Base-by-base conservation (phyloP, 2,329 filamentous ascomycete genomes). In the Aspergillus japonicus region DNA sequence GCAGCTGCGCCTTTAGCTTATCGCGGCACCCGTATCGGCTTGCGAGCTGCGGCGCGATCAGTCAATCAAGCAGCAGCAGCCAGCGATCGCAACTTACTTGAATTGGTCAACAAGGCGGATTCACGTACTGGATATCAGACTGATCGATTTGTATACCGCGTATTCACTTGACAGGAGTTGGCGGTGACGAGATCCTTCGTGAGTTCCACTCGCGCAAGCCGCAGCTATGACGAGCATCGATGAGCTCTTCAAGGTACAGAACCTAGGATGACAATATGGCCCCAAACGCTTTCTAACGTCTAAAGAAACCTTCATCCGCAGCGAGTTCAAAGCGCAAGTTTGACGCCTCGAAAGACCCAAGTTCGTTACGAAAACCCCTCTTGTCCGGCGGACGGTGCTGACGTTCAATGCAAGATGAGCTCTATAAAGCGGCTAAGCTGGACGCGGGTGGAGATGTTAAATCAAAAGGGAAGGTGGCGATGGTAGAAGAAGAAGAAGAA, bases 351-450 rank as follows among this genome's bases (percentile, higher is more conserved):
- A 75, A 80, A 69, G 80, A 84, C 68, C 81, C 85, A 23, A 78
- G 78, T 81, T 73, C 63, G 75, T 60, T 51, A 50, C 51, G 23
- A 31, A 50, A n/a, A 42, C 21, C 47, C 21, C 26, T 26, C 48
- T 23, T 51, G 42, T 53, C 47, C 35, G 21, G 53, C 29, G 47
- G 7, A 47, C 53, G 29, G 57, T 54, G 58, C 65, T 70, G 53
- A 71, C n/a, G 24, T 31, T 53, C 62, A 52, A 51, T 26, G 7
- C 26, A 59, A 75, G 81, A 83, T 66, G 80, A 83, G 75, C 77
- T 83, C 31, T 87, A 87, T 76, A 87, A 88, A 75, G 80, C 85
- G 47, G 80, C 81, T 8, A 88, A 87, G 71, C 70, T 85, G 57
- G 78, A 77, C 23, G 66, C 75, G 10, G 80, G 81, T 64, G 80